Percentiles rank a stretch among this genome's conserved stretches.
These are phyloP conservation scores for Populus hybrid DNA, from an alignment of 441 rosid species.

Conservation along the genomic window DNA sequence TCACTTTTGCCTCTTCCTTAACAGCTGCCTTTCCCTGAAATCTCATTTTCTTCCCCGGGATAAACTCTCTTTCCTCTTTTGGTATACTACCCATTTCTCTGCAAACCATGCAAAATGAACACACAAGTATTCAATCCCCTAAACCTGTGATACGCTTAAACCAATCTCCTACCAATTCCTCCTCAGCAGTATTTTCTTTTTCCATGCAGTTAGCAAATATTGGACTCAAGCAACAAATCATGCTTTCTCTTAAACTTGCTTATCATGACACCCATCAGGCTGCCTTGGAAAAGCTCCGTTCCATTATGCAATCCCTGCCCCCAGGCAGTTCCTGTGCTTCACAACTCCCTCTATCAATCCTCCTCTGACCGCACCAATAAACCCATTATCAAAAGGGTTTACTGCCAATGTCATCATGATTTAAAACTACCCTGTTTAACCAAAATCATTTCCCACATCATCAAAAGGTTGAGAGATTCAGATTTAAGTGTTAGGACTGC, in stretches of 20 bases:
- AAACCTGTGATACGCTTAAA: slow-evolving; percentile 29
- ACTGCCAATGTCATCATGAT: slow-evolving; percentile 50
- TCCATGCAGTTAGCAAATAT: slow-evolving; percentile 72
- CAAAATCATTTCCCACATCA: slow-evolving; percentile 51
- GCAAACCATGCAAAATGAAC: slow-evolving; percentile 36
- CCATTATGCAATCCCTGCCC: slow-evolving; percentile 49
- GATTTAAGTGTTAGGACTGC: slow-evolving; percentile 39
- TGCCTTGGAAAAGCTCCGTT: slow-evolving; percentile 75
- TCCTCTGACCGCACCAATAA: slow-evolving; percentile 45
- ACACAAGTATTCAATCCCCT: slow-evolving; percentile 35
- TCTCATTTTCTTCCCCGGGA: neutral
- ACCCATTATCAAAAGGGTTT: slow-evolving; percentile 51
- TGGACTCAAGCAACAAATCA: slow-evolving; percentile 67
- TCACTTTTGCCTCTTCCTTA: neutral
- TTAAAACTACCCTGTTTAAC: slow-evolving; percentile 35
- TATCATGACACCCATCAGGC: slow-evolving; percentile 51
- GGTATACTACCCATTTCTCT: neutral
- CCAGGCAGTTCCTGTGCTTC: slow-evolving; percentile 10
- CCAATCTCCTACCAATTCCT: slow-evolving; percentile 17
- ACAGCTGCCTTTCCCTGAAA: neutral
- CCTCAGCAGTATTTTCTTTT: slow-evolving; percentile 35
- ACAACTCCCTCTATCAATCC: neutral
- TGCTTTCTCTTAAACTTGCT: slow-evolving; percentile 28
- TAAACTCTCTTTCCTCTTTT: neutral
- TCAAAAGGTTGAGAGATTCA: slow-evolving; percentile 29